Percentiles rank a stretch among this genome's conserved stretches.
Evolutionary conservation across 2,329 filamentous ascomycete genomes (phyloP).

Genomic region (Coniella lustricola): DNA sequence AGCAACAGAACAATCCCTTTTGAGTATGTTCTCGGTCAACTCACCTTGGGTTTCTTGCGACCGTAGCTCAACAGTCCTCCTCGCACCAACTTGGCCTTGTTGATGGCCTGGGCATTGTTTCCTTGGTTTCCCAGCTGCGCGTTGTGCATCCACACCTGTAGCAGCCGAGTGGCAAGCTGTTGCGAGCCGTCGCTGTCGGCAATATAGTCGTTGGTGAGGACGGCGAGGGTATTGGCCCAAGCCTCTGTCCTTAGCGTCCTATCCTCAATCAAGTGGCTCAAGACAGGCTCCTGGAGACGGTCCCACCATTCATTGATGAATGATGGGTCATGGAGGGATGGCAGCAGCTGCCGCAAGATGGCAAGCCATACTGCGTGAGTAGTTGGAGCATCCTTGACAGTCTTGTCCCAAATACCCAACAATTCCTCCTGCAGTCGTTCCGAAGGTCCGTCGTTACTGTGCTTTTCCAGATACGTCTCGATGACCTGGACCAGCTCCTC

Average conservation of each 20-base stretch:
- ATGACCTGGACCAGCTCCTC: conserved; percentile 57
- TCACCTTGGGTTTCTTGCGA: conserved; percentile 57
- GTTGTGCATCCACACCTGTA: conserved; percentile 51
- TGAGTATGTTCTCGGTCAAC: neutral
- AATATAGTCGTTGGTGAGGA: conserved; percentile 57
- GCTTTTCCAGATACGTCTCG: conserved; percentile 60
- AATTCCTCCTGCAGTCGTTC: conserved; percentile 71
- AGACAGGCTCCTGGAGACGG: conserved; percentile 47
- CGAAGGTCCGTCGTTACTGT: conserved; percentile 61
- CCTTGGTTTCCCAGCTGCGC: conserved; percentile 29
- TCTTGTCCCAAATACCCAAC: conserved; percentile 56
- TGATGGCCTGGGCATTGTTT: conserved; percentile 30
- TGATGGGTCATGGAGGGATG: conserved; percentile 54
- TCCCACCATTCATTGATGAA: conserved; percentile 69
- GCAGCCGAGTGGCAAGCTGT: conserved; percentile 49
- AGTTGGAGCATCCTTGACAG: conserved; percentile 48
- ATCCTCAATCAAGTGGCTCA: conserved; percentile 51
- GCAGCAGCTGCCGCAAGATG: conserved; percentile 56
- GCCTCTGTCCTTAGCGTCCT: conserved; percentile 58
- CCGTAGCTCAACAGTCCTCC: conserved; percentile 54
- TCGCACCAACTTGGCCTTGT: conserved; percentile 43
- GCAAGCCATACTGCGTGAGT: conserved; percentile 63
- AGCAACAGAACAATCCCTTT: conserved; percentile 19
- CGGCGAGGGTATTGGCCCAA: conserved; percentile 55
- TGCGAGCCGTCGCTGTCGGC: conserved; percentile 36